Evolutionary conservation across 2,329 filamentous ascomycete genomes (phyloP).

Genomic region (Aspergillus clavatus): DNA sequence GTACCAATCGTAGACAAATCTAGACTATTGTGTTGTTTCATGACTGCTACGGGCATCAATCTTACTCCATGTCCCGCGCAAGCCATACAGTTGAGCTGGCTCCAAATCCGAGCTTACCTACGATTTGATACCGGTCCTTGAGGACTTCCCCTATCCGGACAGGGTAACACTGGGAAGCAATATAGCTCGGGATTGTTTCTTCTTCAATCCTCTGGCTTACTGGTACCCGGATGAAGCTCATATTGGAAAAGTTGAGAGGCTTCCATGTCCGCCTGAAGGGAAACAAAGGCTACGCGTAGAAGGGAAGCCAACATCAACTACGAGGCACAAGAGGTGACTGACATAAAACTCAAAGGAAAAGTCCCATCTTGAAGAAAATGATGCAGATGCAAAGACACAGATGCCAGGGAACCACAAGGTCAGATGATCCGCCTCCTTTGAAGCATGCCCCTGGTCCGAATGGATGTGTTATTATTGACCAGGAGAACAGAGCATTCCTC

Average conservation of each 20-base stretch:
- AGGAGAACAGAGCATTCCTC: no score
- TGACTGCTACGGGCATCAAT: no score
- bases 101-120: constrained; percentile 37
- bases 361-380: no score
- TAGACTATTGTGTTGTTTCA: no score
- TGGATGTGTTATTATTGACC: no score
- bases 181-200: constrained; percentile 26
- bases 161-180: constrained; percentile 27
- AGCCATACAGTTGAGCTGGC: constrained; percentile 36
- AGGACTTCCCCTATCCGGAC: constrained; percentile 28
- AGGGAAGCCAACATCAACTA: constrained; percentile 14
- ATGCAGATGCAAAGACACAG: no score
- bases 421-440: no score
- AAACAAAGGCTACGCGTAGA: constrained; percentile 21
- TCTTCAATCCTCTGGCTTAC: constrained; percentile 27
- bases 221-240: constrained; percentile 23
- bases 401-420: no score
- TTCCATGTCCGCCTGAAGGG: constrained; percentile 24
- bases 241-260: constrained; percentile 30
- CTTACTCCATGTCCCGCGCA: constrained; percentile 31
- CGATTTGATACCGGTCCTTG: constrained; percentile 28
- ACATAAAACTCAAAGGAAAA: no score
- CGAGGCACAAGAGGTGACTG: no score
- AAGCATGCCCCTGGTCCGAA: no score
- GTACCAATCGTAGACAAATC: constrained; percentile 22